Percentiles rank a stretch among this genome's conserved stretches.
phyloP scores from a whole-genome alignment of 2,329 filamentous ascomycete species.

The Claviceps cyperi region DNA sequence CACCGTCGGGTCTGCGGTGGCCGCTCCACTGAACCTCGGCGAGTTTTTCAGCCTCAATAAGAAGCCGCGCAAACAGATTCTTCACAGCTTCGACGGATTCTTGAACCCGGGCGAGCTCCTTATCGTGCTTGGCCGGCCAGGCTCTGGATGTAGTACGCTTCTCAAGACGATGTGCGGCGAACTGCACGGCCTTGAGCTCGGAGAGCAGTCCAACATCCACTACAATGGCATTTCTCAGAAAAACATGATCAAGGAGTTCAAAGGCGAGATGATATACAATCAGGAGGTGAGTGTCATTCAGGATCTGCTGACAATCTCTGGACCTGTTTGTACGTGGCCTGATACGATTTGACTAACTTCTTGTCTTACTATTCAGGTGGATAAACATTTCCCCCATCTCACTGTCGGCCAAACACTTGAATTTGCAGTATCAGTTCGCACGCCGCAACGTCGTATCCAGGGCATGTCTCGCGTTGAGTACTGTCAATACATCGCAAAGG shows the following conservation, averaged over 20 bases:
- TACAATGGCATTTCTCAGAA: slow-evolving; percentile 46
- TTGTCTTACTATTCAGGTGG: slow-evolving; percentile 26
- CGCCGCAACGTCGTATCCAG: slow-evolving; percentile 48
- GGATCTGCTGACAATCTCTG: background rate
- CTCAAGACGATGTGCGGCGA: slow-evolving; percentile 49
- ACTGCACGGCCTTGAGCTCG: slow-evolving; percentile 40
- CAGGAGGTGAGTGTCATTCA: slow-evolving; percentile 37
- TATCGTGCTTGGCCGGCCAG: slow-evolving; percentile 53
- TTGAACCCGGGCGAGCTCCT: slow-evolving; percentile 51
- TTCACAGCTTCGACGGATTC: slow-evolving; percentile 49
- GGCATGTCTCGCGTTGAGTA: slow-evolving; percentile 48
- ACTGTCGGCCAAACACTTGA: slow-evolving; percentile 60
- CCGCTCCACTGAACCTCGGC: slow-evolving; percentile 40
- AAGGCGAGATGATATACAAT: slow-evolving; percentile 58
- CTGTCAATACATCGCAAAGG: slow-evolving; percentile 45
- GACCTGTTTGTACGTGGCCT: too few relatives aligned
- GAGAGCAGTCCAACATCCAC: slow-evolving; percentile 35
- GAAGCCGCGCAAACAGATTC: slow-evolving; percentile 41
- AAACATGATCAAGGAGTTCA: slow-evolving; percentile 44
- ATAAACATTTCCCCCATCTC: slow-evolving; percentile 64
- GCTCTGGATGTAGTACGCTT: slow-evolving; percentile 49
- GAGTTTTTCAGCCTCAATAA: slow-evolving; percentile 37
- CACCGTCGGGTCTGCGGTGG: slow-evolving; percentile 45
- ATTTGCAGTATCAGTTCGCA: slow-evolving; percentile 56
- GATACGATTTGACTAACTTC: too few relatives aligned